Evolutionary conservation across 2,329 filamentous ascomycete species (phyloP).

Genomic region (Phaeosphaeria sp.): DNA sequence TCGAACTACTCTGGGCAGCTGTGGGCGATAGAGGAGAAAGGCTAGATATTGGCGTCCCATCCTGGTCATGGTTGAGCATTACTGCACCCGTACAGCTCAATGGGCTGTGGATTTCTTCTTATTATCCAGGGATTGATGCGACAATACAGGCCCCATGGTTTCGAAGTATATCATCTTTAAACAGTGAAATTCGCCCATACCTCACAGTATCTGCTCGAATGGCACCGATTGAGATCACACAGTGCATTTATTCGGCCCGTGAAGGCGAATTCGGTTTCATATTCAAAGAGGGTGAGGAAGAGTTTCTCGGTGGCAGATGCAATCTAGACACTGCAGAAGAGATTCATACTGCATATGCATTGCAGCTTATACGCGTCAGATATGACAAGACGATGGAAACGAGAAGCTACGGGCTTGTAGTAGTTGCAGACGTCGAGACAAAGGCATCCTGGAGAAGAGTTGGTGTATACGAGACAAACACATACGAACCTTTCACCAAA

Average conservation of each 20-base stretch:
- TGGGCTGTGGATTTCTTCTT: too few species aligned
- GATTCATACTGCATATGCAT: neutral
- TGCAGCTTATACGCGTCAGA: neutral
- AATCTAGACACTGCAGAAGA: neutral
- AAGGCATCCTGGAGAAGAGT: neutral
- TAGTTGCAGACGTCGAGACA: neutral
- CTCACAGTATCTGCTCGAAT: neutral
- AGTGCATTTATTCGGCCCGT: too few species aligned
- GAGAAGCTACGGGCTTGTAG: neutral
- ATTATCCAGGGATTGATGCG: neutral
- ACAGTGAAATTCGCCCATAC: neutral
- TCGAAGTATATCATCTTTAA: neutral
- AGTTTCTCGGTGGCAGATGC: too few species aligned
- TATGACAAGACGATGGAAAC: neutral
- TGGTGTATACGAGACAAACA: neutral
- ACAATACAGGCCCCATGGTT: neutral
- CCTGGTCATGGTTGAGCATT: slow-evolving; percentile 8
- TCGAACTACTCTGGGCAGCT: neutral
- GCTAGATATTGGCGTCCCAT: neutral
- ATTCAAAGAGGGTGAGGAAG: too few species aligned
- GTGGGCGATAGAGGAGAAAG: neutral
- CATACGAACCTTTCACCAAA: neutral
- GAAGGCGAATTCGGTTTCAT: neutral
- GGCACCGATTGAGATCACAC: neutral
- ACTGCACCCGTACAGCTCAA: neutral